Conservation (phyloP, 2,329 filamentous ascomycete genomes). For the Fusarium falciforme region DNA sequence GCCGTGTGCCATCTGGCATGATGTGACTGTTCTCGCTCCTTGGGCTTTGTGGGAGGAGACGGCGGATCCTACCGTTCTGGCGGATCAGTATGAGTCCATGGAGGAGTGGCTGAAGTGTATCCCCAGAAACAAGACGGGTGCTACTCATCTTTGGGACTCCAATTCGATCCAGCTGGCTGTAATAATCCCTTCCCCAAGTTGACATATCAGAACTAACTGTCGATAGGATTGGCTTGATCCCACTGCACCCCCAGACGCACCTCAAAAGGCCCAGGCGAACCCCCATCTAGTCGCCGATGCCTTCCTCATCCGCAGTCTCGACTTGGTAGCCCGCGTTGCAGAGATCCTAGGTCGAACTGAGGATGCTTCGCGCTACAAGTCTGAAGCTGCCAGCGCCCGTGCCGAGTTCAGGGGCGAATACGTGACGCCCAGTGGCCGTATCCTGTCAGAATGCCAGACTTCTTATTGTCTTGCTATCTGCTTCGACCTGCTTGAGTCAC, state of each 20-base stretch:
- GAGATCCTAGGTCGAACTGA: conserved; percentile 45
- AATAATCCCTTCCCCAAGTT: accelerated
- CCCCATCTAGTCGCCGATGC: conserved; percentile 58
- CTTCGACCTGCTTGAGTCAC: conserved; percentile 25
- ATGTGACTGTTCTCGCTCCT: conserved; percentile 54
- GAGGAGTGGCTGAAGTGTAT: conserved; percentile 52
- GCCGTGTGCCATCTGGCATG: conserved; percentile 56
- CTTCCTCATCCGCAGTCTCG: conserved; percentile 58
- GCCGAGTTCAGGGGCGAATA: conserved; percentile 32
- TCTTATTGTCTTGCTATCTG: conserved; percentile 39
- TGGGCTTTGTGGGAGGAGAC: conserved; percentile 55
- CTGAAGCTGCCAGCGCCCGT: conserved; percentile 25
- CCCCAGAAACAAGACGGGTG: conserved; percentile 48
- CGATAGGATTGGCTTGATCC: conserved; percentile 63
- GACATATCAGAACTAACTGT: neutral
- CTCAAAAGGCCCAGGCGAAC: conserved; percentile 54
- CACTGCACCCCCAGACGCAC: conserved; percentile 53
- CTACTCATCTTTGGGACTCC: conserved; percentile 53
- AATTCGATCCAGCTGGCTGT: conserved; percentile 33
- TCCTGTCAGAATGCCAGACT: conserved; percentile 39
- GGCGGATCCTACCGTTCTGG: conserved; percentile 51
- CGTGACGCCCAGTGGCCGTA: conserved; percentile 36
- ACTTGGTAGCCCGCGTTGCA: conserved; percentile 51
- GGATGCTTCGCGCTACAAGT: conserved; percentile 5
- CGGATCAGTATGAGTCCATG: conserved; percentile 54